These are phyloP conservation scores for Gnomoniopsis sp. DNA, from an alignment of 2,329 filamentous ascomycete species.

Conservation along the genomic window DNA sequence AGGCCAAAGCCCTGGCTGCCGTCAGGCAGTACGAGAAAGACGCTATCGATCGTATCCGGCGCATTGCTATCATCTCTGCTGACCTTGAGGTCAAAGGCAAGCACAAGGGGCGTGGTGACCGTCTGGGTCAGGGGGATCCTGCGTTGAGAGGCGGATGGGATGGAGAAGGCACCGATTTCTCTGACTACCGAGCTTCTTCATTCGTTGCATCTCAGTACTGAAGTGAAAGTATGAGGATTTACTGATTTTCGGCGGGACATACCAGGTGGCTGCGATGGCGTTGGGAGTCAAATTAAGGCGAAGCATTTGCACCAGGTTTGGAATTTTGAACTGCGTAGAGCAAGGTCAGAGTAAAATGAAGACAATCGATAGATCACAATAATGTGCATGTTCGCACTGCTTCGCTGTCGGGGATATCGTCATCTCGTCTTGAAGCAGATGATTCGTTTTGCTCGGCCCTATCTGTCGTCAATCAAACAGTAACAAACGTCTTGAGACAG, in stretches of 20 bases:
- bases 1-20: conserved; percentile 64
- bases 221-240: not conserved
- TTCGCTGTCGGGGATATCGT: too few species aligned
- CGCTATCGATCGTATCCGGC: conserved; percentile 71
- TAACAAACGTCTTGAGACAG: too few species aligned
- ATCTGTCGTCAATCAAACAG: too few species aligned
- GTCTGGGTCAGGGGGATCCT: not conserved
- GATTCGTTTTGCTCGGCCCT: too few species aligned
- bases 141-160: not conserved
- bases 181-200: not conserved
- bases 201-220: not conserved
- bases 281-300: conserved; percentile 12
- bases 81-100: conserved; percentile 64
- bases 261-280: conserved; percentile 7
- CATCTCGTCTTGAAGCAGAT: too few species aligned
- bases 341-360: not conserved
- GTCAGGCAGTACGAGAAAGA: conserved; percentile 71
- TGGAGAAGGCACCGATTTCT: conserved; percentile 3
- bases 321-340: not conserved
- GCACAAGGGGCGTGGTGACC: conserved; percentile 7
- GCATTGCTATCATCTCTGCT: conserved; percentile 71
- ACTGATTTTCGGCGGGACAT: conserved; percentile 1
- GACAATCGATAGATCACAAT: not conserved
- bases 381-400: too few species aligned
- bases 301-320: conserved; percentile 1